Base-by-base conservation (phyloP, 345 rosid species). In the Eucalyptus regnans region DNA sequence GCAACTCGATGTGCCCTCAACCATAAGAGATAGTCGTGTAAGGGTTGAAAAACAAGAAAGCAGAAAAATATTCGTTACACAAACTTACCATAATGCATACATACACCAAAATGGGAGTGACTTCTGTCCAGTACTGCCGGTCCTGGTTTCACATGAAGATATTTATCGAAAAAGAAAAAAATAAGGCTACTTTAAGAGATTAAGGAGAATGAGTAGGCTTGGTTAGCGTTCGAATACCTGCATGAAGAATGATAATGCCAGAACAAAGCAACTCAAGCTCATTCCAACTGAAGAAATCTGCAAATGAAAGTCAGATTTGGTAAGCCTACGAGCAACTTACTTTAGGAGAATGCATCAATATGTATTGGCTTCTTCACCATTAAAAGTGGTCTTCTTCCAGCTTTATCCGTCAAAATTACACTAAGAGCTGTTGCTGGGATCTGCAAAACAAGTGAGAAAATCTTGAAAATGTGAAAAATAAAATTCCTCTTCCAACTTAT, bases 351-450 rank as follows among this genome's bases (percentile, higher is more conserved):
- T 88, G 12, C 44, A 33, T 31, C 29, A 6, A n/a, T 87, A 60
- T 60, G 46, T 16, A 1, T 18, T 27, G 52, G 22, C 50, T 27
- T 50, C 44, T 6, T 48, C n/a, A 76, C 48, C 86, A 50, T 49
- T 23, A 66, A 49, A 81, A 88, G 76, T 10, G 44, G 89, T 33
- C 89, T 54, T 88, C 94, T 89, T 87, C 94, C 93, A 10, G 29
- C 66, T 86, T 87, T 90, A 89, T 93, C 94, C 13, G 86, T 90
- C 31, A 90, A 60, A 15, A 90, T 18, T 33, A 92, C 20, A 7
- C 90, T 64, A 8, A 87, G 44, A 29, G 52, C 37, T 4, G 84
- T 71, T 43, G 76, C 76, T 3, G 90, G 92, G 76, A 92, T 86
- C 92, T 92, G 90, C 50, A 89, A 11, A 87, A 64, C 5, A 62